A percentile compares a stretch with the other conserved stretches of the same genome.
Evolutionary conservation across 2,329 filamentous ascomycete genomes (phyloP).

Genomic region (Colletotrichum sp.): DNA sequence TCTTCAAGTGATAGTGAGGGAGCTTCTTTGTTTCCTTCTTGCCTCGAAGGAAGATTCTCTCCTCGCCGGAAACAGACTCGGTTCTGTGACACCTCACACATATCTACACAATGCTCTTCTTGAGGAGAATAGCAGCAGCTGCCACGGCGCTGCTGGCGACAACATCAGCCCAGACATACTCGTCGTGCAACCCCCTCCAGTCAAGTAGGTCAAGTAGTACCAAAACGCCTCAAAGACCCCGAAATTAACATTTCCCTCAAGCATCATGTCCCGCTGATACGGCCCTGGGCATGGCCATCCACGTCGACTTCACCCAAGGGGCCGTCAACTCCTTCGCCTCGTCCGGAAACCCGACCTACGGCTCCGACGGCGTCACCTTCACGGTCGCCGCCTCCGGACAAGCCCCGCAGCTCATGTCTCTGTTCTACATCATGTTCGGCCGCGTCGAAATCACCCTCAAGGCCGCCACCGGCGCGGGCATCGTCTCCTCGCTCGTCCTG

Average conservation of each 20-base stretch:
- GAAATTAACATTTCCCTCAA: constrained; percentile 25
- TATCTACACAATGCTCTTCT: constrained; percentile 13
- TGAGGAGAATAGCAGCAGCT: constrained; percentile 19
- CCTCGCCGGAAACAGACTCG: neutral
- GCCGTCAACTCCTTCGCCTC: constrained; percentile 79
- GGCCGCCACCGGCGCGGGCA: constrained; percentile 85
- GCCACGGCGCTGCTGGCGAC: constrained; percentile 27
- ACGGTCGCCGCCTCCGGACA: constrained; percentile 81
- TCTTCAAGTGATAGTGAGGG: neutral
- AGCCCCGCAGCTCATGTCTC: constrained; percentile 82
- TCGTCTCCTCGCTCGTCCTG: constrained; percentile 90
- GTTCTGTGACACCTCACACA: neutral
- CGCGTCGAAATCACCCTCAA: constrained; percentile 86
- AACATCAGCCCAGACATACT: constrained; percentile 44
- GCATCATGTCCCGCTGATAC: constrained; percentile 75
- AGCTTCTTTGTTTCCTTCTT: neutral
- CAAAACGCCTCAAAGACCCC: neutral
- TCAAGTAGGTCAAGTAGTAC: constrained; percentile 29
- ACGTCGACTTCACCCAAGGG: constrained; percentile 83
- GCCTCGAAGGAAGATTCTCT: neutral
- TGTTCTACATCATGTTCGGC: constrained; percentile 99
- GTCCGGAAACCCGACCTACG: constrained; percentile 75
- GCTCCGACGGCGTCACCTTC: constrained; percentile 78
- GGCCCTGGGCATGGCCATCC: constrained; percentile 82
- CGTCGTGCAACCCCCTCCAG: constrained; percentile 42